Base-by-base conservation (phyloP, 1,284 basidiomycete genomes). In the Salmacisia buchloeana region DNA sequence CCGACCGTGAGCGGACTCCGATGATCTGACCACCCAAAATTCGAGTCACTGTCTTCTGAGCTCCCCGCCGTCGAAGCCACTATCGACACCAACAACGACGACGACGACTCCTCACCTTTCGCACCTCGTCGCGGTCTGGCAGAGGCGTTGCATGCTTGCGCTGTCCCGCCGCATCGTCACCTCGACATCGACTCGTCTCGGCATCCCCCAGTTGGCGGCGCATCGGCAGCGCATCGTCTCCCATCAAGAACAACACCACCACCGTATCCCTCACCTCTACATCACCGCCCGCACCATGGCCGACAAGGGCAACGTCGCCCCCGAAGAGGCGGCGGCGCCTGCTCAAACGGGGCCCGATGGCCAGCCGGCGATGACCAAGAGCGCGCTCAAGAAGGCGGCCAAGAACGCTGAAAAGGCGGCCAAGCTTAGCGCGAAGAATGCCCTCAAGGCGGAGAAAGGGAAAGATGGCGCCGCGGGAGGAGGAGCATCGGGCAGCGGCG, bases 381-480 rank as follows among this genome's bases (percentile, higher is more conserved):
- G 66, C 41, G 71, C 70, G n/a, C 63, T 68, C 66, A 76, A 76
- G 52, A 76, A 76, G 41, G 72, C 69, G 23, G 73, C 73, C 46
- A 76, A 76, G 61, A 67, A 69, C 49, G 71, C 73, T 13, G 71
- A 73, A 38, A 78, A 79, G 70, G 67, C 71, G 36, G 73, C 74
- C 33, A 73, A 75, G 64, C 65, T 69, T 21, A 68, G 69, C 13
- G 75, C 75, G 29, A 74, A 75, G 67, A 72, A 74, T 35, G 73
- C 76, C 34, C 69, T 71, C 57, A 79, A 78, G 67, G 64, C 66
- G 31, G 74, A 73, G 34, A 75, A 72, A 60, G 64, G 63, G 1
- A 60, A 62, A 21, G 66, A 52, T n/a, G n/a, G n/a, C 34, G 58
- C 67, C 15, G 61, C 68, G n/a, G 60, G 63, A 12, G 61, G 62